Conservation (phyloP, 2,329 filamentous ascomycete genomes). For the Ophiosphaerella korrae region DNA sequence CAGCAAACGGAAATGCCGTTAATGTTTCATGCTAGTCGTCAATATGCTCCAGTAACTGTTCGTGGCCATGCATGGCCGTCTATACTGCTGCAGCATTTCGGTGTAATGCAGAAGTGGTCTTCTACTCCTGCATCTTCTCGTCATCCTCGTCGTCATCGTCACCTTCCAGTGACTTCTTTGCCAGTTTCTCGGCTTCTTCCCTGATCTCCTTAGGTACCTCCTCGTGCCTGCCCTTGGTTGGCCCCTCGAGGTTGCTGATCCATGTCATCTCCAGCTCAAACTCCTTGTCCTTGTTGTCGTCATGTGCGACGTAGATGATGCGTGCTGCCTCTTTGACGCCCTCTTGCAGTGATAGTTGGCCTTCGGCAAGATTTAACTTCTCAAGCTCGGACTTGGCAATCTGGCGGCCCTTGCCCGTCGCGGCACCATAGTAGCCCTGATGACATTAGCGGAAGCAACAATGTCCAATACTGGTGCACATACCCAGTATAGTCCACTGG, state of each 20-base stretch:
- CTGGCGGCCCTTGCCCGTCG: slow-evolving; percentile 95
- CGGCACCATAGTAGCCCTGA: slow-evolving; percentile 93
- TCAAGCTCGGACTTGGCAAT: slow-evolving; percentile 97
- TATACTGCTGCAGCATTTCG: slow-evolving; percentile 26
- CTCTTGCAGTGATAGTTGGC: slow-evolving; percentile 77
- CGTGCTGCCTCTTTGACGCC: slow-evolving; percentile 94
- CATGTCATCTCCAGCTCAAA: slow-evolving; percentile 99
- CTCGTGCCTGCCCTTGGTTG: slow-evolving; percentile 89
- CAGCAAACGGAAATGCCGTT: slow-evolving; percentile 1
- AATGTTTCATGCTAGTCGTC: slow-evolving; percentile 18
- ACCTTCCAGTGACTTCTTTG: slow-evolving; percentile 85
- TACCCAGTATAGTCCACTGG: slow-evolving; percentile 93
- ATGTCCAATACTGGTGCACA: slow-evolving; percentile 16
- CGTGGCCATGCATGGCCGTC: slow-evolving; percentile 36
- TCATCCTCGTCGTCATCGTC: slow-evolving; percentile 85
- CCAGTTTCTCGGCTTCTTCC: slow-evolving; percentile 90
- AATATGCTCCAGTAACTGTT: slow-evolving; percentile 22
- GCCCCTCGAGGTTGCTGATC: slow-evolving; percentile 84
- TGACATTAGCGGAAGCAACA: not conserved
- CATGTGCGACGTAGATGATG: slow-evolving; percentile 97
- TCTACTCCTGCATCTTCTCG: slow-evolving; percentile 89
- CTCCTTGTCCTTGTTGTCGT: slow-evolving; percentile 99
- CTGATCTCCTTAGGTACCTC: slow-evolving; percentile 89
- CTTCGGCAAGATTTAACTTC: slow-evolving; percentile 87
- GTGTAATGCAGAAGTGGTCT: slow-evolving; percentile 17